Base-by-base conservation (phyloP, 345 rosid genomes). In the Carallia pectinifolia region DNA sequence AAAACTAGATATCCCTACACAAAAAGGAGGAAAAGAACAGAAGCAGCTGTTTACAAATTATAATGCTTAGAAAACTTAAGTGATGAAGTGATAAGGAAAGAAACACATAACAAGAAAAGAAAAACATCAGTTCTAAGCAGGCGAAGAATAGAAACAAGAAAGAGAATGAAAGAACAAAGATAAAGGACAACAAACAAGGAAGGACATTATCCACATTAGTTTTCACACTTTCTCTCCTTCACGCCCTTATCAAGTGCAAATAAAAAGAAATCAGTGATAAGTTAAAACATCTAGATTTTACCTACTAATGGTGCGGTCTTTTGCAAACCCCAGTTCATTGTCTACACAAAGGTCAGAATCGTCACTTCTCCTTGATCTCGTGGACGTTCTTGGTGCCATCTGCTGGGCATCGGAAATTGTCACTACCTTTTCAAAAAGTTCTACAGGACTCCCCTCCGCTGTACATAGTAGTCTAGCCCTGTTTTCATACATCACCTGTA, bases 241-340 rank as follows among this genome's bases (percentile, higher is more conserved):
- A 44, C 17, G 3, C 17, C 3, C 50, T 44, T 12, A 44, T 12
- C 5, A 44, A 44, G 17, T 10, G 16, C 50, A 44, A 3, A 44
- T 44, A 12, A 44, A 12, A 44, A 12, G 12, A 12, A 44, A 30
- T 27, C 10, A 56, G 12, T 56, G 60, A 56, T 19, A 56, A 18
- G 29, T 9, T 23, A 15, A 2, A 63, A 40, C 62, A 65, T 18
- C 40, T 29, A 34, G 23, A 59, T 58, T 23, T 29, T 82, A 92
- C 99, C 99, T 87, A 67, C 99, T 95, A 74, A 95, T 85, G 68
- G 99, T 92, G 77, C 99, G 91, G 47, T 95, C 99, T 81, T 95
- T 95, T 4, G 90, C 96, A n/a, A 95, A 95, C 59, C 97, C 99
- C 77, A 95, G 68, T 75, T 95, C 99, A 33, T 92, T 92, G 78